phyloP scores from a whole-genome alignment of 1,284 basidiomycete species.

The Ceratobasidium sp. region DNA sequence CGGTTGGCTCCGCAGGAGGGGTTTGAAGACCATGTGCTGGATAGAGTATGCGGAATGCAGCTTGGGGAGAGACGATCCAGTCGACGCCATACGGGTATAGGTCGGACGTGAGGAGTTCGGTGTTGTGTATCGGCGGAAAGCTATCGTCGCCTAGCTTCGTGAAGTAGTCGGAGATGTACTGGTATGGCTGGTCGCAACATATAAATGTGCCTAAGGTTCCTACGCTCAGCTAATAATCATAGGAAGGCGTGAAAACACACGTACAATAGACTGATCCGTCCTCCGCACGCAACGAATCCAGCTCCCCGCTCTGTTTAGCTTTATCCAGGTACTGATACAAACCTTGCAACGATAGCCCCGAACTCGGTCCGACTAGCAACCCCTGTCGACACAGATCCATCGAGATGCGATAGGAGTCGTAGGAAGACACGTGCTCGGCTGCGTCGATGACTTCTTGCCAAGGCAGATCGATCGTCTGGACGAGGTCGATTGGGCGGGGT shows the following conservation, averaged over 20 bases:
- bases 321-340: constrained; percentile 27
- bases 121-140: constrained; percentile 38
- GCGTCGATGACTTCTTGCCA: constrained; percentile 41
- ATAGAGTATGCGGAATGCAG: constrained; percentile 13
- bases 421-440: constrained; percentile 29
- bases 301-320: constrained; percentile 12
- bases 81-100: constrained; percentile 30
- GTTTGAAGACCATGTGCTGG: constrained; percentile 6
- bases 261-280: constrained; percentile 30
- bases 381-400: constrained; percentile 33
- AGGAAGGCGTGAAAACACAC: not conserved
- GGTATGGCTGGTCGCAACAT: constrained; percentile 36
- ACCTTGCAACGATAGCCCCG: constrained; percentile 25
- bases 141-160: constrained; percentile 12
- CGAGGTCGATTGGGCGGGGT: constrained; percentile 35
- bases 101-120: constrained; percentile 27
- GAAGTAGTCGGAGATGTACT: constrained; percentile 36
- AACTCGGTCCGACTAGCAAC: constrained; percentile 30
- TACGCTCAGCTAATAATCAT: not conserved
- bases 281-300: constrained; percentile 9
- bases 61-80: constrained; percentile 28
- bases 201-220: constrained; percentile 31
- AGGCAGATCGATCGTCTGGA: constrained; percentile 38
- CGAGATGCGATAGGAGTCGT: constrained; percentile 17
- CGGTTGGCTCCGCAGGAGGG: constrained; percentile 24